Evolutionary conservation across 2,329 filamentous ascomycete genomes (phyloP), one percentile per base, ranked within the genome.

Genomic region (Neofusicoccum parvum): DNA sequence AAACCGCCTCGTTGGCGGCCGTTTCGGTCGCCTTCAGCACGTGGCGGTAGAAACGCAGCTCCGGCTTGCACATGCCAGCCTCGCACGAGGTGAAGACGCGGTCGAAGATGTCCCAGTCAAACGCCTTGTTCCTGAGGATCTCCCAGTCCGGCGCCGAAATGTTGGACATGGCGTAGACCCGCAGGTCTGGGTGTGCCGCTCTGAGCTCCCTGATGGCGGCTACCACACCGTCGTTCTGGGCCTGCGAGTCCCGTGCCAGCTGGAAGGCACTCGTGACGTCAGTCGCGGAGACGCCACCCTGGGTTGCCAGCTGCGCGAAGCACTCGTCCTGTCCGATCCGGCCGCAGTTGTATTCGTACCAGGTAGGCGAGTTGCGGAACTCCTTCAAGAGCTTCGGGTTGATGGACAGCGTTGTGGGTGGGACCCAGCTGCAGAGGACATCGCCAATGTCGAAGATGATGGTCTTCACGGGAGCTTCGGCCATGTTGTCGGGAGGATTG

Each of bases 361-460:
- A 77, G 23, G 70, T 70, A 11, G 69, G 56, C 5, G 72, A 72
- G 15, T 69, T 66, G n/a, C 74, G 64, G 14, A 77, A 72, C 1
- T 68, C 62, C 39, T 68, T 69, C 20, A 77, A 59, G 5, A 63
- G 62, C 32, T 66, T 60, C 5, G 65, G 67, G 15, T 66, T 60
- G 11, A 78, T 69, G 1, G 69, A 67, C 1, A 72, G 72, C 11
- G 68, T 70, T 14, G 69, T 71, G 3, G 66, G 59, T 7, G 74
- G 66, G 5, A 71, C 73, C 72, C 73, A 78, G 17, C 72, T 70
- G 66, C 77, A 77, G 27, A 78, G 70, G 27, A 77, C 74, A 66
- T 77, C 75, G 17, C 75, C 74, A 17, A 79, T 70, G 67, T 76
- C 76, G 34, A 77, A 74, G 17, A 78, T 73, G 27, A 78, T 68